Conservation (phyloP, 1,139 yeast species). For the Lodderomyces parapsilosis region DNA sequence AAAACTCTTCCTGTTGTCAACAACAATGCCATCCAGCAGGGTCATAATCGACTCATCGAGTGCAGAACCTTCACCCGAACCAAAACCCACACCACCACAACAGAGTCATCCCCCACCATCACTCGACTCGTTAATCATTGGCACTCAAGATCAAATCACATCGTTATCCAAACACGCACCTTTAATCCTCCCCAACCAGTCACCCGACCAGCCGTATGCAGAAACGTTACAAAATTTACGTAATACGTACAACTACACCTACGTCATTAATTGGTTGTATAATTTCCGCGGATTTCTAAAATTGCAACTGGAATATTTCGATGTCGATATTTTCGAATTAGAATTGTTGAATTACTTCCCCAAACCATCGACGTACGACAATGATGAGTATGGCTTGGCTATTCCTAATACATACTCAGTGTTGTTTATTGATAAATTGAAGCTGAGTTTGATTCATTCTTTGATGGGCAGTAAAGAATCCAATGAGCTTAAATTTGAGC, state of each 20-base stretch:
- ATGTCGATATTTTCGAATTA: conserved; percentile 54
- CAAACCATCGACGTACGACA: conserved; percentile 32
- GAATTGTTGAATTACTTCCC: conserved; percentile 41
- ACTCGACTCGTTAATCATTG: conserved; percentile 3
- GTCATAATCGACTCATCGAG: background rate
- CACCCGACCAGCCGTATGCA: conserved; percentile 8
- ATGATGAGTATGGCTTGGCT: background rate
- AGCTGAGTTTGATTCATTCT: conserved; percentile 37
- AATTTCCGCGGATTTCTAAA: conserved; percentile 44
- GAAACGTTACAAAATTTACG: conserved; percentile 19
- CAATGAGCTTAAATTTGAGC: conserved; percentile 45
- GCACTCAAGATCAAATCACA: conserved; percentile 4
- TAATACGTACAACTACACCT: conserved; percentile 36
- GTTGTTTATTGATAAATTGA: conserved; percentile 41
- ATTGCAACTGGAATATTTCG: conserved; percentile 48
- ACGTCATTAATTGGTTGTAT: conserved; percentile 52
- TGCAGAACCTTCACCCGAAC: background rate
- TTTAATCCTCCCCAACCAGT: conserved; percentile 25
- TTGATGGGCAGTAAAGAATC: conserved; percentile 29
- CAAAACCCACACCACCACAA: background rate
- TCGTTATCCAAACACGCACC: conserved; percentile 29
- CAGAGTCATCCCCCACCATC: background rate
- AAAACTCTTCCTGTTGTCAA: background rate
- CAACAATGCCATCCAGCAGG: background rate
- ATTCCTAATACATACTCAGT: conserved; percentile 3